A percentile compares a stretch with the other conserved stretches of the same genome.
These are phyloP conservation scores for Articulospora tetracladia DNA, from an alignment of 495 filamentous ascomycete genomes.

Conservation along the genomic window DNA sequence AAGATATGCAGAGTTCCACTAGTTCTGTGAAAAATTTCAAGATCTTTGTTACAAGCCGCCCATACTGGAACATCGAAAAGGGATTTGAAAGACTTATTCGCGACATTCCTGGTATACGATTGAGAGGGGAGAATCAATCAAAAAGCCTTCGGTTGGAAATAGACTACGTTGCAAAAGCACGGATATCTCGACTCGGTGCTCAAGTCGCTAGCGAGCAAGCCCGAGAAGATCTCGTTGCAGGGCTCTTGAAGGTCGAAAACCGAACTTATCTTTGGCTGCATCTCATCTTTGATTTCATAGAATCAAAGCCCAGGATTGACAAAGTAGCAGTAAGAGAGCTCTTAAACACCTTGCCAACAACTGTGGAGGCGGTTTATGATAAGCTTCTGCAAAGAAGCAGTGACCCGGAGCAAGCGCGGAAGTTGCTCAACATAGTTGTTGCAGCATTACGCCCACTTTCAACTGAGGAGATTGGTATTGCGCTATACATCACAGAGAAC, in stretches of 20 bases:
- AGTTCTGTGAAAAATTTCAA: slow-evolving; percentile 30
- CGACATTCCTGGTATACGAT: slow-evolving; percentile 23
- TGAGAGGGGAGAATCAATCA: slow-evolving; percentile 35
- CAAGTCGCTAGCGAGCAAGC: not conserved
- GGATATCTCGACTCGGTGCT: not conserved
- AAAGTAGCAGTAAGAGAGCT: not conserved
- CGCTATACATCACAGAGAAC: slow-evolving; percentile 18
- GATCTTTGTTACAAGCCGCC: slow-evolving; percentile 48
- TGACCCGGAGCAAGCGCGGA: slow-evolving; percentile 20
- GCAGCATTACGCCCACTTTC: slow-evolving; percentile 34
- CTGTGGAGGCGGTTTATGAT: slow-evolving; percentile 30
- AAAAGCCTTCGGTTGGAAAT: slow-evolving; percentile 29
- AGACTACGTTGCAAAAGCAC: slow-evolving; percentile 6
- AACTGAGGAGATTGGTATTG: slow-evolving; percentile 35
- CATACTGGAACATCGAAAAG: slow-evolving; percentile 34
- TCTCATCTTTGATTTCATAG: slow-evolving; percentile 19
- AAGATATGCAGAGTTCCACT: slow-evolving; percentile 3
- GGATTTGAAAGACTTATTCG: slow-evolving; percentile 29
- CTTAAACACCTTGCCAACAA: slow-evolving; percentile 1
- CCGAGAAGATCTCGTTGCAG: slow-evolving; percentile 18
- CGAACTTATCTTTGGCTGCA: slow-evolving; percentile 23
- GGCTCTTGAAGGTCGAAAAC: slow-evolving; percentile 12
- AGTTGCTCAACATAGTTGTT: slow-evolving; percentile 35
- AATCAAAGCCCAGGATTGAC: not conserved
- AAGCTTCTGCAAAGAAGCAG: slow-evolving; percentile 31